Conservation (phyloP, 306 rosid species). For the Vicia sativa region DNA sequence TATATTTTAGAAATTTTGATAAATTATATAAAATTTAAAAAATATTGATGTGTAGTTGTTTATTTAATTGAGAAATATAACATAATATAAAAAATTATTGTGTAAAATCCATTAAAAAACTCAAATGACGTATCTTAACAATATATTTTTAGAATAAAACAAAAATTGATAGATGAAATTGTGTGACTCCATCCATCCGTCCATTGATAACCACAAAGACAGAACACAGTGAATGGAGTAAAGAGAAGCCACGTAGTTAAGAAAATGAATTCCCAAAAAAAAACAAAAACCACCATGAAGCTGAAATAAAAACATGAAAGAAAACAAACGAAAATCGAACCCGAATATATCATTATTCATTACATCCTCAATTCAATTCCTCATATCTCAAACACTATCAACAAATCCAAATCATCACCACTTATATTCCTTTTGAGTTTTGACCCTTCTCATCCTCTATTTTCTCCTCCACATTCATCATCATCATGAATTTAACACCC, state of each 20-base stretch:
- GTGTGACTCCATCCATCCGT: background rate
- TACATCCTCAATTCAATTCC: constrained; percentile 16
- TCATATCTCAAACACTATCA: background rate
- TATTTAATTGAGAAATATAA: too few relatives aligned
- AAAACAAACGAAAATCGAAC: background rate
- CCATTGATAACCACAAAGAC: background rate
- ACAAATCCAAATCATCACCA: constrained; percentile 28
- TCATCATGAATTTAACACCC: constrained; percentile 41
- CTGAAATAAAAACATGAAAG: background rate
- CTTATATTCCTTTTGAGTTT: background rate
- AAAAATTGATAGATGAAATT: too few relatives aligned
- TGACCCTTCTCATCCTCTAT: background rate
- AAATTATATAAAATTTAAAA: too few relatives aligned
- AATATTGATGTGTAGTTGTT: too few relatives aligned
- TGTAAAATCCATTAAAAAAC: too few relatives aligned
- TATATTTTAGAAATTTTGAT: too few relatives aligned
- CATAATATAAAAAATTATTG: too few relatives aligned
- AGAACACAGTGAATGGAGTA: constrained; percentile 16
- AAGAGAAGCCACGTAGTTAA: constrained; percentile 29
- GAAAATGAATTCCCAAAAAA: constrained; percentile 1
- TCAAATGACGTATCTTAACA: too few relatives aligned
- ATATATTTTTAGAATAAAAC: too few relatives aligned
- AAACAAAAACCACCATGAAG: background rate
- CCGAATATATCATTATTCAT: background rate
- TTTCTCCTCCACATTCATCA: background rate